These are phyloP conservation scores for Lignosus rhinocerotis DNA, from an alignment of 1,284 basidiomycete genomes.

Conservation along the genomic window DNA sequence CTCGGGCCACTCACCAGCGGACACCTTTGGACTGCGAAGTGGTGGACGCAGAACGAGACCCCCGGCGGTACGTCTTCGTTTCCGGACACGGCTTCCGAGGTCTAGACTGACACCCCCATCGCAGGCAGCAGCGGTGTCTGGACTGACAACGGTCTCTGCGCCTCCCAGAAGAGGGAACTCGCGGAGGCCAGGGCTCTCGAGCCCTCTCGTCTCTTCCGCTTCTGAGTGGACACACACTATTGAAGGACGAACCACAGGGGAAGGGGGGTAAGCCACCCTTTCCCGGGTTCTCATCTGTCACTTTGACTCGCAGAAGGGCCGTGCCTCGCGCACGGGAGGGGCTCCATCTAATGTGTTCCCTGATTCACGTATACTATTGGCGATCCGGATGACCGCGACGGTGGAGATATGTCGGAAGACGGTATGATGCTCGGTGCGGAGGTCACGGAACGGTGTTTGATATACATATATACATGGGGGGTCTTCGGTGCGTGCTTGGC, in stretches of 20 bases:
- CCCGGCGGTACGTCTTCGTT: constrained; percentile 45
- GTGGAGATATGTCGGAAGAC: background rate
- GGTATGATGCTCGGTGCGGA: background rate
- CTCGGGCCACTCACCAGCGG: constrained; percentile 28
- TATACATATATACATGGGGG: background rate
- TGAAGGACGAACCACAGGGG: background rate
- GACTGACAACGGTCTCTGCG: constrained; percentile 38
- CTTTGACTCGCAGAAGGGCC: constrained; percentile 3
- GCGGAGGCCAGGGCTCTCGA: constrained; percentile 9
- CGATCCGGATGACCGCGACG: constrained; percentile 8
- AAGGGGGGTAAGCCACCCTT: background rate
- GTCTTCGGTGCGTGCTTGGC: background rate
- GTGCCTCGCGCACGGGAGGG: background rate
- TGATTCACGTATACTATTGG: constrained; percentile 14
- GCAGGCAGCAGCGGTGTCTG: constrained; percentile 38
- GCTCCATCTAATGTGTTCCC: constrained; percentile 3
- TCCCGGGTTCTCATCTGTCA: constrained; percentile 3
- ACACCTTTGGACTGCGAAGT: constrained; percentile 51
- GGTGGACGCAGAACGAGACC: constrained; percentile 61
- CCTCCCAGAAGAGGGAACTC: constrained; percentile 19
- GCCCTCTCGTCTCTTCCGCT: constrained; percentile 28
- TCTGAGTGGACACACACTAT: constrained; percentile 13
- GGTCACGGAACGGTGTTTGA: background rate
- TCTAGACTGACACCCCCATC: background rate
- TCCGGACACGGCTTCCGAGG: background rate